Conservation (phyloP, 169 alveolate genomes). For the Plasmodium vivax region DNA sequence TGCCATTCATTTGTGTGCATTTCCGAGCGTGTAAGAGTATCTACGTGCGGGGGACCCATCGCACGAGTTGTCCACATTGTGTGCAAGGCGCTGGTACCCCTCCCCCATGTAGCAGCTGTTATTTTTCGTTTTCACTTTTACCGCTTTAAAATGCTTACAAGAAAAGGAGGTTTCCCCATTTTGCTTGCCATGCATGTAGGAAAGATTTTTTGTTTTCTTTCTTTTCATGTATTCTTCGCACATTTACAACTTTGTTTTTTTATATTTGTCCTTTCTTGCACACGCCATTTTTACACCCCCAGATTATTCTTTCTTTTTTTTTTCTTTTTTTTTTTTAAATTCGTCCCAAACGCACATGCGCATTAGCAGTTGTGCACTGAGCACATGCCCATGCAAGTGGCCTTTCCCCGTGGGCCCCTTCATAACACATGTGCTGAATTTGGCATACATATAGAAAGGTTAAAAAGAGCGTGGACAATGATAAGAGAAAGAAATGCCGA, state of each 20-base stretch:
- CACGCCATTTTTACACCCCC: not conserved
- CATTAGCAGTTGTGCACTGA: not conserved
- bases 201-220: not conserved
- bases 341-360: not conserved
- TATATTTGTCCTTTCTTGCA: not conserved
- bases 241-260: constrained; percentile 4
- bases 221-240: not conserved
- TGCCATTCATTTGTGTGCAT: not conserved
- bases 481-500: not conserved
- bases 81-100: not conserved
- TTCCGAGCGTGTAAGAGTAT: not conserved
- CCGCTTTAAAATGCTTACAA: not conserved
- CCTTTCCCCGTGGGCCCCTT: not conserved
- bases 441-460: not conserved
- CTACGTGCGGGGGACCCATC: not conserved
- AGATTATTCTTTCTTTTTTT: not conserved
- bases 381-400: not conserved
- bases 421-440: not conserved
- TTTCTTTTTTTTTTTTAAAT: not conserved
- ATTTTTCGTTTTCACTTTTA: constrained; percentile 6
- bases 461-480: not conserved
- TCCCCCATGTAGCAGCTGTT: not conserved
- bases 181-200: not conserved
- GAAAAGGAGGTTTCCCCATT: not conserved
- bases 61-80: not conserved